Base-by-base conservation (phyloP, 1,284 basidiomycete genomes). In the Trichosporon coremiiforme region DNA sequence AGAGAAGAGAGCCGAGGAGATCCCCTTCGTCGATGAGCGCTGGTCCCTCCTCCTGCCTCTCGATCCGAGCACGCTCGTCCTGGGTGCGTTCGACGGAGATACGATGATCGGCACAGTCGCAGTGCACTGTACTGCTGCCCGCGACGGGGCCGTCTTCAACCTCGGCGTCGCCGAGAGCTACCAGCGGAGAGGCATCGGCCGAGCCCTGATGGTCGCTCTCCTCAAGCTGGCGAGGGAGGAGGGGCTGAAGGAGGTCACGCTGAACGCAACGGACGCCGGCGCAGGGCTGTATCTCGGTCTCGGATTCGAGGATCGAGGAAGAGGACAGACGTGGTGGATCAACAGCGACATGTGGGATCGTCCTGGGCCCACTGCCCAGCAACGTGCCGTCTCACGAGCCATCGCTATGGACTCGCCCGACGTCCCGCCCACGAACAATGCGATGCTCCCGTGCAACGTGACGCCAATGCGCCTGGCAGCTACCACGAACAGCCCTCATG, bases 311-410 rank as follows among this genome's bases (percentile, higher is more conserved):
- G 64, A 65, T 5, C 35, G n/a, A n/a, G 64, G 64, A 0, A 9
- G 41, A 5, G 64, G 64, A 2, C 64, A 65, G 64, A 65, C 64
- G 29, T 65, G 38, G 41, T 65, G 64, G 64, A 29, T 65, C 12
- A 65, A 35, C 10, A 20, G n/a, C 3, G 64, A 65, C 25, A 45
- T 45, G 64, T 65, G 22, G 35, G 10, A 8, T 8, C n/a, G n/a
- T 1, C 64, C 64, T 1, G 7, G 13, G 20, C 64, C 64, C 1
- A 60, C 57, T 3, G 13, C 25, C 15, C 57, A 33, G 29, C 57
- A 60, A 25, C 13, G 31, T 3, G 29, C 20, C 2, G 57, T 60
- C 1, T 31, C 57, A 9, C 29, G 31, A 1, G 15, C 31, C 4
- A 35, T 60, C 9, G 57, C 57, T 3, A 17, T 60, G 31, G 31